Percentiles rank a stretch among this genome's conserved stretches.
Conservation (phyloP, 2,329 filamentous ascomycete species). For the Fusarium illudens region DNA sequence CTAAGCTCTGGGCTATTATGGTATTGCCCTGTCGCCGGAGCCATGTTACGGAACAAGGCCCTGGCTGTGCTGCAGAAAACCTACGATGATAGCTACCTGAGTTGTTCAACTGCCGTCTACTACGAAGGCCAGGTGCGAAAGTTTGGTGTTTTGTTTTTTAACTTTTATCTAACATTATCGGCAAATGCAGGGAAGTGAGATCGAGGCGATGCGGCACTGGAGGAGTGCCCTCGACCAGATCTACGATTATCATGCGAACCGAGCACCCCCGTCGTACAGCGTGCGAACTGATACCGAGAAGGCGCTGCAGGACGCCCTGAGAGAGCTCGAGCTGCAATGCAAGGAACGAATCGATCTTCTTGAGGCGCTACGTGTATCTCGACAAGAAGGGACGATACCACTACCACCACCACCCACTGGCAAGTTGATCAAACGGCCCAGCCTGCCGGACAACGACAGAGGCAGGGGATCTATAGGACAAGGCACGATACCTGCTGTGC, state of each 20-base stretch:
- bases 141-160: not conserved
- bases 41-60: conserved; percentile 63
- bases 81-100: conserved; percentile 95
- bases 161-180: conserved; percentile 13
- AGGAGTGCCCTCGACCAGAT: conserved; percentile 87
- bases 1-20: conserved; percentile 43
- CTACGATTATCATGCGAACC: conserved; percentile 82
- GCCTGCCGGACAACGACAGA: conserved; percentile 29
- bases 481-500: conserved; percentile 82
- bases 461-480: conserved; percentile 75
- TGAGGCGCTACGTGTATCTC: conserved; percentile 77
- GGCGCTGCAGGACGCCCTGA: conserved; percentile 81
- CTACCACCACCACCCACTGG: conserved; percentile 22
- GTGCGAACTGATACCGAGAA: conserved; percentile 85
- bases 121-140: conserved; percentile 84
- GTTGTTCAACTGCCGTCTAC: conserved; percentile 94
- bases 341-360: conserved; percentile 92
- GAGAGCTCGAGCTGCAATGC: conserved; percentile 87
- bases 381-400: conserved; percentile 49
- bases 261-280: conserved; percentile 72
- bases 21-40: conserved; percentile 39
- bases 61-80: conserved; percentile 90
- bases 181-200: conserved; percentile 78
- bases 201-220: conserved; percentile 91
- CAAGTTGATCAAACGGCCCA: conserved; percentile 36